A percentile compares a stretch with the other conserved stretches of the same genome.
Conservation (phyloP, 2,329 filamentous ascomycete species). For the Sporothrix brasiliensis region DNA sequence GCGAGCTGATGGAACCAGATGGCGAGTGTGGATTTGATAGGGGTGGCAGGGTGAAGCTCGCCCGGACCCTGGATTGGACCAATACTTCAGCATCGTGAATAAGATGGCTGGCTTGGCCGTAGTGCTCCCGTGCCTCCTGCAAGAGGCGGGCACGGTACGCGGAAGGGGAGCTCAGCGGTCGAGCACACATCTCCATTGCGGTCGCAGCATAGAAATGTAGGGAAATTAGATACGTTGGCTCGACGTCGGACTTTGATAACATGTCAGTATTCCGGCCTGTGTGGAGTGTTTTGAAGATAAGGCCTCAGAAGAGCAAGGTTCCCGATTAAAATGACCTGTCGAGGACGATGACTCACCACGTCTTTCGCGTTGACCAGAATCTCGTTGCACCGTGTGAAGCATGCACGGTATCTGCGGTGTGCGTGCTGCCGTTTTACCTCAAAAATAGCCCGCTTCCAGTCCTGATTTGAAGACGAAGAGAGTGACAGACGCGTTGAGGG, state of each 20-base stretch:
- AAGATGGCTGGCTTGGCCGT: slow-evolving; percentile 53
- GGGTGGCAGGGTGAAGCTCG: slow-evolving; percentile 44
- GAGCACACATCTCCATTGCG: slow-evolving; percentile 61
- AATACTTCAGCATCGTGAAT: slow-evolving; percentile 53
- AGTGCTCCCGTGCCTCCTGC: slow-evolving; percentile 56
- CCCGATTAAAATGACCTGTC: background rate
- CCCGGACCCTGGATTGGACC: slow-evolving; percentile 44
- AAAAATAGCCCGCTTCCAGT: slow-evolving; percentile 56
- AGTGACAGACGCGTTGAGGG: slow-evolving; percentile 38
- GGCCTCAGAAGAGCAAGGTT: background rate
- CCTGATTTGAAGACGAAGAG: slow-evolving; percentile 37
- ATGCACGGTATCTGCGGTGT: slow-evolving; percentile 55
- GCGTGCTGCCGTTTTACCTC: slow-evolving; percentile 60
- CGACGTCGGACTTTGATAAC: slow-evolving; percentile 42
- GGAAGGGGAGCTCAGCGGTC: slow-evolving; percentile 51
- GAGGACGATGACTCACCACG: slow-evolving; percentile 44
- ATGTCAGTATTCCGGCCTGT: background rate
- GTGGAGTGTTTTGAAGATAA: background rate
- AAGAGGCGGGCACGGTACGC: slow-evolving; percentile 54
- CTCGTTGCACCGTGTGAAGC: slow-evolving; percentile 56
- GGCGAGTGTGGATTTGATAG: slow-evolving; percentile 52
- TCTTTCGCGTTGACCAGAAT: slow-evolving; percentile 55
- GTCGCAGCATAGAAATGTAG: slow-evolving; percentile 64
- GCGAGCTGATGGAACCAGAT: slow-evolving; percentile 51
- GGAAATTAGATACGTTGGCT: slow-evolving; percentile 60